Conservation (phyloP, 2,329 filamentous ascomycete species). For the Calonectria montana region DNA sequence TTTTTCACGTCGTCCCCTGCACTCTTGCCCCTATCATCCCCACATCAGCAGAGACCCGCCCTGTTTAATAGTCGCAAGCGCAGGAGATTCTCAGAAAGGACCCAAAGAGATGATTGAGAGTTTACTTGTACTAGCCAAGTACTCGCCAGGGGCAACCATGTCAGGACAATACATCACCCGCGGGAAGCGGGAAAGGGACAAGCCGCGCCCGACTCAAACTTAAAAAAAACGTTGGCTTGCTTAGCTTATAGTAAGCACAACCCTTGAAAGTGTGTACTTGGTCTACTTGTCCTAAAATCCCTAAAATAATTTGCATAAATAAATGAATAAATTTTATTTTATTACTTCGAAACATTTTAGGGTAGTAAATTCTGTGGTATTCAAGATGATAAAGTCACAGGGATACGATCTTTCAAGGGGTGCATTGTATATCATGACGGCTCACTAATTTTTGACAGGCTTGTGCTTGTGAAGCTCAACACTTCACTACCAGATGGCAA, state of each 20-base stretch:
- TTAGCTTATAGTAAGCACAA: no score
- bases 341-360: no score
- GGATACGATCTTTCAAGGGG: no score
- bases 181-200: not conserved
- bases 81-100: not conserved
- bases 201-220: not conserved
- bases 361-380: no score
- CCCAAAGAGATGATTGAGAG: no score
- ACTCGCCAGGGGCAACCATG: not conserved
- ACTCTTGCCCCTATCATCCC: not conserved
- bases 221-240: not conserved
- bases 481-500: not conserved
- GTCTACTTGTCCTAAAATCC: no score
- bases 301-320: no score
- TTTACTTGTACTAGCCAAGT: not conserved
- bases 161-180: not conserved
- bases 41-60: not conserved
- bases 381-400: no score
- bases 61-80: not conserved
- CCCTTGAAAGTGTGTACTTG: no score
- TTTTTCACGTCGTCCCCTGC: no score
- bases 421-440: not conserved
- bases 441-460: not conserved
- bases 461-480: not conserved
- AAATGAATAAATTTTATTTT: no score